Conservation (phyloP, 441 rosid species). For the Daphne laureola region DNA sequence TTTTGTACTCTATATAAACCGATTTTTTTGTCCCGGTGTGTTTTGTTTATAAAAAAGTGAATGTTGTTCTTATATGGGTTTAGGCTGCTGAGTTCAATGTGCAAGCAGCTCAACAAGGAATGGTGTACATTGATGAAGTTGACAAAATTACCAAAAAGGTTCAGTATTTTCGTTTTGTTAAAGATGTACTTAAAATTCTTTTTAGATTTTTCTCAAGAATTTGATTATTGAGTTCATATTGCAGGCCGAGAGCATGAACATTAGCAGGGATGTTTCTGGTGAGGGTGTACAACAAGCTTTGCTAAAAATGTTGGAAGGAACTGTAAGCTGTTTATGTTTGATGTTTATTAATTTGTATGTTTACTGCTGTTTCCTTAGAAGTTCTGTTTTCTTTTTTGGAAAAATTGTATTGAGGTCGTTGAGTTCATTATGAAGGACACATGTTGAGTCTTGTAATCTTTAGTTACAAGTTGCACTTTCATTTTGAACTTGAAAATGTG, state of each 20-base stretch:
- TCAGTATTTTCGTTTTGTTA: constrained; percentile 5
- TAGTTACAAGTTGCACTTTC: no score
- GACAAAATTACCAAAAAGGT: constrained; percentile 97
- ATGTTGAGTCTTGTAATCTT: no score
- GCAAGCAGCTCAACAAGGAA: constrained; percentile 96
- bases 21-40: no score
- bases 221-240: constrained; percentile 10
- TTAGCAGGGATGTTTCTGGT: constrained; percentile 94
- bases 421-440: no score
- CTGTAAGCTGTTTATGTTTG: constrained; percentile 47
- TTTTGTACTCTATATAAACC: no score
- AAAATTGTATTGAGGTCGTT: neutral
- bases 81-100: constrained; percentile 90
- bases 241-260: constrained; percentile 90
- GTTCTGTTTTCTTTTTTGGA: neutral
- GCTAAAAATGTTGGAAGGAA: constrained; percentile 95
- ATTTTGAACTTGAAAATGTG: no score
- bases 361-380: neutral
- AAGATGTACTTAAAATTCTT: neutral
- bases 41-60: no score
- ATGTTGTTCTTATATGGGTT: constrained; percentile 8
- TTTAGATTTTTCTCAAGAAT: neutral
- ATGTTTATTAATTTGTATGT: constrained; percentile 4
- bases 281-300: constrained; percentile 97
- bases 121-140: constrained; percentile 94